Conservation (phyloP, 129 eudicot species). For the Logfia minima region DNA sequence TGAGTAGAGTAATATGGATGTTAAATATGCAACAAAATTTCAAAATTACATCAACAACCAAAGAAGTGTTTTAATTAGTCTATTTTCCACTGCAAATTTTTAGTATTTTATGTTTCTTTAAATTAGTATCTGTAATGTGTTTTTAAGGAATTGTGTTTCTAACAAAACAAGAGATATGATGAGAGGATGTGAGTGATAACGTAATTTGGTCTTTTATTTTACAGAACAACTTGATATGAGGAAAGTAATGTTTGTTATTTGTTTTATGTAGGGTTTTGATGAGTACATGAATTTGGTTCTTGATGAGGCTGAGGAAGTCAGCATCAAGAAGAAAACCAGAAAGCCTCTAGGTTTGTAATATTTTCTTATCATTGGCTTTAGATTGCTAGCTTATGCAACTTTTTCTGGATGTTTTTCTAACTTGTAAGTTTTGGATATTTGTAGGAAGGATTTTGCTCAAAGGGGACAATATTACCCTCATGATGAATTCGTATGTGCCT, state of each 20-base stretch:
- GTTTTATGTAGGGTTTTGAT: conserved; percentile 48
- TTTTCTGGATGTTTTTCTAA: not conserved
- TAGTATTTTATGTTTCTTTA: not conserved
- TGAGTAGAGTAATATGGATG: not conserved
- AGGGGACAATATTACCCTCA: conserved; percentile 72
- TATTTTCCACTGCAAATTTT: not conserved
- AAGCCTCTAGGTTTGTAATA: conserved; percentile 52
- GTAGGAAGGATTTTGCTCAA: conserved; percentile 64
- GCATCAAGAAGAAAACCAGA: conserved; percentile 67
- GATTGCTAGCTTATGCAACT: conserved; percentile 15
- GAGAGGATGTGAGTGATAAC: not conserved
- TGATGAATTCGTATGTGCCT: conserved; percentile 65
- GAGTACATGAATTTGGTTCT: conserved; percentile 81
- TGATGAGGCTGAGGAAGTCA: conserved; percentile 75
- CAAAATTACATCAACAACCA: too few species aligned
- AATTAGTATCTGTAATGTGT: not conserved
- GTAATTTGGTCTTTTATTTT: too few species aligned
- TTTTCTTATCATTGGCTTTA: not conserved
- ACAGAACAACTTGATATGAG: not conserved
- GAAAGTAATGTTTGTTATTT: not conserved
- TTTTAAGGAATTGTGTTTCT: not conserved
- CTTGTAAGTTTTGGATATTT: not conserved
- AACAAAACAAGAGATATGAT: not conserved
- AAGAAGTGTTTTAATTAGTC: too few species aligned
- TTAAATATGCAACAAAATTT: not conserved